phyloP scores from a whole-genome alignment of 257 asterid genomes.

The Solanum bukasovii region DNA sequence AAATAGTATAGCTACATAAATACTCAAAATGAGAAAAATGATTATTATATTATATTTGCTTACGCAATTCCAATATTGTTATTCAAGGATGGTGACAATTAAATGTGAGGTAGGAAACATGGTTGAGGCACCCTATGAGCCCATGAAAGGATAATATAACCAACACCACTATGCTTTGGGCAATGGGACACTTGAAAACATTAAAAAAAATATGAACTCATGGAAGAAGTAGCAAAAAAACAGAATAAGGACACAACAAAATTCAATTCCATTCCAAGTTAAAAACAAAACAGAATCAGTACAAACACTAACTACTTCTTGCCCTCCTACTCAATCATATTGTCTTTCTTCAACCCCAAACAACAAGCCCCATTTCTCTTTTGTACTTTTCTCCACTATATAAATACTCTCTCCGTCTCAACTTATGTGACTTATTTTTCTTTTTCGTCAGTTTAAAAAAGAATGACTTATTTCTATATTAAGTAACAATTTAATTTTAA shows the following conservation, averaged over 20 bases:
- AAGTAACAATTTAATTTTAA: too few relatives aligned
- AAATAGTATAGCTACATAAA: background rate
- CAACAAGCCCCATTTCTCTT: background rate
- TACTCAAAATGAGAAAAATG: background rate
- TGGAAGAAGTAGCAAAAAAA: background rate
- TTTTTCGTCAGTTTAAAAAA: too few relatives aligned
- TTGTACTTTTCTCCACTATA: background rate
- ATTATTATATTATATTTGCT: background rate
- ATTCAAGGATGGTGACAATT: background rate
- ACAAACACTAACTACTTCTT: background rate
- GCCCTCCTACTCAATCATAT: background rate
- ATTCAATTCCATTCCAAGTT: background rate
- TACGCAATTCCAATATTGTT: background rate
- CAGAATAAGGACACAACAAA: background rate
- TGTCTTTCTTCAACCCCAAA: background rate
- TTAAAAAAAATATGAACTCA: background rate
- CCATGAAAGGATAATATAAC: background rate
- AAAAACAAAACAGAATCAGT: background rate
- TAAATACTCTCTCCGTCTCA: background rate
- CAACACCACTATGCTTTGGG: background rate
- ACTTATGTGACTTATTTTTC: too few relatives aligned
- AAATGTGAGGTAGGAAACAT: background rate
- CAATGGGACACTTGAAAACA: background rate
- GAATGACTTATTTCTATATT: too few relatives aligned
- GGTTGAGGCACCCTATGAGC: background rate